Conservation (phyloP, 805 yeast species). For the Wickerhamiella azymoides region DNA sequence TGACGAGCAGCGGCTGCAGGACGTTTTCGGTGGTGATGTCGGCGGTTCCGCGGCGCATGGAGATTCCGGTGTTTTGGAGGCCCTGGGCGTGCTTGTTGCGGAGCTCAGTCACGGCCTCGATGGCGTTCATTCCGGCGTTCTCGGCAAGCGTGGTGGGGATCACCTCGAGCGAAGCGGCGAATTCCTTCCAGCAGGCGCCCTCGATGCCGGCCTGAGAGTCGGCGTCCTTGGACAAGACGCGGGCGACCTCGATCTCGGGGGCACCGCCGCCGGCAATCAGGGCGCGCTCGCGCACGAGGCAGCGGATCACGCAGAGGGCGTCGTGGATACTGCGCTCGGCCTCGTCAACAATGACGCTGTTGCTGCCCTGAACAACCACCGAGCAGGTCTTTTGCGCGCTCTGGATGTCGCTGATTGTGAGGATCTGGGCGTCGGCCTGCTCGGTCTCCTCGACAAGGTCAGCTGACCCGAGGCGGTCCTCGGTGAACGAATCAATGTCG, state of each 20-base stretch:
- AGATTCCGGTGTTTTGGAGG: conserved; percentile 86
- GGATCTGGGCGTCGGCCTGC: conserved; percentile 78
- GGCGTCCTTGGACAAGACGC: conserved; percentile 58
- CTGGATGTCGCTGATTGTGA: conserved; percentile 66
- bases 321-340: conserved; percentile 96
- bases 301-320: conserved; percentile 85
- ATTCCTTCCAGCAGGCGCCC: conserved; percentile 82
- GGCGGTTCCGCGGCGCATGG: conserved; percentile 87
- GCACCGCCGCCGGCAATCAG: conserved; percentile 99
- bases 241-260: conserved; percentile 82
- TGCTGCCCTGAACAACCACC: conserved; percentile 90
- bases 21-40: conserved; percentile 90
- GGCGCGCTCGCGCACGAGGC: conserved; percentile 77
- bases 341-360: conserved; percentile 79
- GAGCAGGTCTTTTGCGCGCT: conserved; percentile 28
- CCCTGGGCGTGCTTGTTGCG: conserved; percentile 86
- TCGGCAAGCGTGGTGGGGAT: conserved; percentile 91
- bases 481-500: conserved; percentile 83
- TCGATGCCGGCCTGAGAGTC: conserved; percentile 68
- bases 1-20: conserved; percentile 89
- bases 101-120: conserved; percentile 80
- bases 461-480: conserved; percentile 82
- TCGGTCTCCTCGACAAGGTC: conserved; percentile 87
- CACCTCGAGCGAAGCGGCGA: conserved; percentile 81
- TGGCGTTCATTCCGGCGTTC: conserved; percentile 86